A percentile compares a stretch with the other conserved stretches of the same genome.
These are phyloP conservation scores for Podospora didyma DNA, from an alignment of 495 filamentous ascomycete species.

Conservation along the genomic window DNA sequence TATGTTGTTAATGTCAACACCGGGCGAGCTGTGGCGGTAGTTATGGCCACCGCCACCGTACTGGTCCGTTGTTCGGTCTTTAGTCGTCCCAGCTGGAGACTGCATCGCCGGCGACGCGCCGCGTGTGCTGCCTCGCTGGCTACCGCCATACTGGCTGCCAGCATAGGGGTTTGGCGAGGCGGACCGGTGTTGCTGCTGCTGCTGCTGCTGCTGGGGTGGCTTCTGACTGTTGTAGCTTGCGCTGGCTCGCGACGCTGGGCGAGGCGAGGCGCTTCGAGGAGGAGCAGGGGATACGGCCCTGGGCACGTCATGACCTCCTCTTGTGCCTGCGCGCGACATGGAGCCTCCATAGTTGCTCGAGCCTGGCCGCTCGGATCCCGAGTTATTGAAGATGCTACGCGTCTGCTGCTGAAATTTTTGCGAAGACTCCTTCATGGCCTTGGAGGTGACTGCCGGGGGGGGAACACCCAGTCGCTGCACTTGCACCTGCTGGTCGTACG, in stretches of 20 bases:
- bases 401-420: slow-evolving; percentile 81
- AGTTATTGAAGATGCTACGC: slow-evolving; percentile 64
- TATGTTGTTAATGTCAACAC: slow-evolving; percentile 32
- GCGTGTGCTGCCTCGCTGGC: not conserved
- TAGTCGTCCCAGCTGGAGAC: slow-evolving; percentile 22
- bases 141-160: slow-evolving; percentile 36
- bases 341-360: slow-evolving; percentile 21
- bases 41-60: slow-evolving; percentile 35
- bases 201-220: no score
- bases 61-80: slow-evolving; percentile 53
- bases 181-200: slow-evolving; percentile 33
- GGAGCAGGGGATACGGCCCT: slow-evolving; percentile 49
- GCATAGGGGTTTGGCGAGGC: slow-evolving; percentile 50
- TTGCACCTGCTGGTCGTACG: slow-evolving; percentile 71
- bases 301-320: slow-evolving; percentile 46
- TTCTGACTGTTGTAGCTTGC: slow-evolving; percentile 6
- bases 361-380: slow-evolving; percentile 42
- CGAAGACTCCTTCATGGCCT: slow-evolving; percentile 90
- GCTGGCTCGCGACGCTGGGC: slow-evolving; percentile 35
- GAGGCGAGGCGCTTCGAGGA: slow-evolving; percentile 49
- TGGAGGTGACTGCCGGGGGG: slow-evolving; percentile 84
- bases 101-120: not conserved
- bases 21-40: slow-evolving; percentile 46
- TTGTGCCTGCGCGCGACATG: slow-evolving; percentile 40
- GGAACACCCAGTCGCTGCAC: slow-evolving; percentile 80